Conservation (phyloP, 2,329 filamentous ascomycete genomes). For the Parascedosporium putredinis region DNA sequence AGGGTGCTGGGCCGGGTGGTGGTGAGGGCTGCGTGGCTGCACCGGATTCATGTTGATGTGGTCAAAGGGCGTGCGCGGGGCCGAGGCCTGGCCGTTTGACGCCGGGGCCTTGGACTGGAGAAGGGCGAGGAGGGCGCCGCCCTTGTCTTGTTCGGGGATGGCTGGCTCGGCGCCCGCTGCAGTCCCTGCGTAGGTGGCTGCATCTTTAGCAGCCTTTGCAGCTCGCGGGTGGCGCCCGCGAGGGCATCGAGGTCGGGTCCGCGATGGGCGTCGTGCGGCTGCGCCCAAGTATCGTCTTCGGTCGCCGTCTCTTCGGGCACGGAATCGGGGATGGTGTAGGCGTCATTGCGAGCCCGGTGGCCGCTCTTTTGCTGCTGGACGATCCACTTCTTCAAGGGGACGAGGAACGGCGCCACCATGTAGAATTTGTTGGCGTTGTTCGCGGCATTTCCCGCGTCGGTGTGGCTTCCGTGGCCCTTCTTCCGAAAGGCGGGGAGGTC, state of each 20-base stretch:
- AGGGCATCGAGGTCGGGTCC: slow-evolving; percentile 27
- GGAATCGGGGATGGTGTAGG: slow-evolving; percentile 18
- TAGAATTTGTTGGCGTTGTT: slow-evolving; percentile 82
- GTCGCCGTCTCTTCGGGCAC: slow-evolving; percentile 44
- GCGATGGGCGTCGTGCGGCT: slow-evolving; percentile 22
- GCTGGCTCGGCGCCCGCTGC: slow-evolving; percentile 19
- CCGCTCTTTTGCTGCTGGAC: slow-evolving; percentile 68
- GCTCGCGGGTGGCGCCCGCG: slow-evolving; percentile 38
- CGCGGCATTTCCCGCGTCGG: slow-evolving; percentile 45
- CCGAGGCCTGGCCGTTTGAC: slow-evolving; percentile 15
- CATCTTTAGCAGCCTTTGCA: slow-evolving; percentile 45
- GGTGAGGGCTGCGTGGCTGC: slow-evolving; percentile 48
- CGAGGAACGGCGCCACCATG: slow-evolving; percentile 92
- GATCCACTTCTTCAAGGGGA: slow-evolving; percentile 82
- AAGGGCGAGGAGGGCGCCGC: slow-evolving; percentile 42
- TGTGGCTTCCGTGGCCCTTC: slow-evolving; percentile 42
- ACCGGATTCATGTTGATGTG: slow-evolving; percentile 37
- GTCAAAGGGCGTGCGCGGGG: slow-evolving; percentile 43
- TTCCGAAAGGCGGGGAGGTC: slow-evolving; percentile 77
- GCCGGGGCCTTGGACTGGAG: slow-evolving; percentile 26
- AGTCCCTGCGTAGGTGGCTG: slow-evolving; percentile 41
- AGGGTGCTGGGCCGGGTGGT: slow-evolving; percentile 37
- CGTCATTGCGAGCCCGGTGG: slow-evolving; percentile 29
- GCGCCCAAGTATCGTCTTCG: slow-evolving; percentile 48
- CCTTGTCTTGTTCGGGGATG: slow-evolving; percentile 28